Evolutionary conservation across 1,139 yeast species (phyloP).

Genomic region (Hyphopichia buzzinii): DNA sequence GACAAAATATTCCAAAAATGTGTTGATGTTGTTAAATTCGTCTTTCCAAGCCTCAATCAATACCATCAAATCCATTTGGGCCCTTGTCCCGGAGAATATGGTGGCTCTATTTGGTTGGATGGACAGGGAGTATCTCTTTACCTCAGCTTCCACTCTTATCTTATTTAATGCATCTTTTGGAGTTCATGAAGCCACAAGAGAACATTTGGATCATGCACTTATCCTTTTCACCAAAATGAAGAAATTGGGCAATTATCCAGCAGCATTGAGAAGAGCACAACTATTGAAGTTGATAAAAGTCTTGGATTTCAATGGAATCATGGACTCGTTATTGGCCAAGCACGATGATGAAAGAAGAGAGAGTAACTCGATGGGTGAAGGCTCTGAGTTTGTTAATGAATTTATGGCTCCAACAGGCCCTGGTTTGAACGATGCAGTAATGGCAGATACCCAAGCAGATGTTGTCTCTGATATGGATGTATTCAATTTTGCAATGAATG

Average conservation of each 20-base stretch:
- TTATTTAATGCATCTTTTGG: conserved; percentile 82
- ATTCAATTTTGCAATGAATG: background rate
- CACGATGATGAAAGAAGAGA: conserved; percentile 49
- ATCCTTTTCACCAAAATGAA: conserved; percentile 72
- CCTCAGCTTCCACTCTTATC: conserved; percentile 75
- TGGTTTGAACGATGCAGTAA: conserved; percentile 8
- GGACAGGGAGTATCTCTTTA: conserved; percentile 83
- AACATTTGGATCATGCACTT: conserved; percentile 72
- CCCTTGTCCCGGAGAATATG: conserved; percentile 70
- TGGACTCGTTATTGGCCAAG: conserved; percentile 54
- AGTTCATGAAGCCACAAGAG: conserved; percentile 71
- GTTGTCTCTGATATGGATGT: conserved; percentile 1
- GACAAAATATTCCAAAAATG: conserved; percentile 64
- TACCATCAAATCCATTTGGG: conserved; percentile 72
- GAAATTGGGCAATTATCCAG: conserved; percentile 73
- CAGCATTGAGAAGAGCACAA: conserved; percentile 72
- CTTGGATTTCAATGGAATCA: conserved; percentile 65
- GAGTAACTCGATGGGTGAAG: conserved; percentile 4
- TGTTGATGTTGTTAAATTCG: conserved; percentile 69
- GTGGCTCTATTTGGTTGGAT: conserved; percentile 84
- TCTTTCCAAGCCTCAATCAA: conserved; percentile 84
- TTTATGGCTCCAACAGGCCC: conserved; percentile 1
- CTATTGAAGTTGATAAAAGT: conserved; percentile 61
- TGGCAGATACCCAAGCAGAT: conserved; percentile 1
- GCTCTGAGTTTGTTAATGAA: background rate